A percentile compares a stretch with the other conserved stretches of the same genome.
Conservation (phyloP, 1,139 yeast species). For the Nakaseomyces uthaithaninus region DNA sequence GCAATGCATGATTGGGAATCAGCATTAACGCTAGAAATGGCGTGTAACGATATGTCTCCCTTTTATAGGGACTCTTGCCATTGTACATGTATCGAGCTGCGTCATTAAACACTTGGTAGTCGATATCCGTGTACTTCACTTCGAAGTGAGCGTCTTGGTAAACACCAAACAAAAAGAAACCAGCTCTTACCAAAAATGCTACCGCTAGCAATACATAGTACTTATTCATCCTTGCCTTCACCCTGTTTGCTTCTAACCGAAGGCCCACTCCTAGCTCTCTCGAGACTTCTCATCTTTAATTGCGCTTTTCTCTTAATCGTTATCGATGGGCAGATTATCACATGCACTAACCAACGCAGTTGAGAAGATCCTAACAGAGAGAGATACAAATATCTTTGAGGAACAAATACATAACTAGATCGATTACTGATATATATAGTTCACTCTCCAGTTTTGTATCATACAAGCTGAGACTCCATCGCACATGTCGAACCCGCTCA, state of each 20-base stretch:
- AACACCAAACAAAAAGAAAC: conserved; percentile 70
- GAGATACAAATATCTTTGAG: no score
- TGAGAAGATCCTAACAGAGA: no score
- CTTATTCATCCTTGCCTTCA: background rate
- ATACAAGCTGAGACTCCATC: no score
- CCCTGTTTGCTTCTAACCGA: no score
- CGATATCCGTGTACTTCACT: conserved; percentile 87
- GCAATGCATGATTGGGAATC: conserved; percentile 46
- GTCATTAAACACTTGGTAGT: conserved; percentile 86
- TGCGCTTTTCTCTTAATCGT: no score
- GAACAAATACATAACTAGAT: no score
- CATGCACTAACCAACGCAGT: no score
- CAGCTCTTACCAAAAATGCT: conserved; percentile 45
- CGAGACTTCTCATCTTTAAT: no score
- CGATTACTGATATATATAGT: no score
- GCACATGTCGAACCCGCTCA: conserved; percentile 9
- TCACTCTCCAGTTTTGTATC: no score
- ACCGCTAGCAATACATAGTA: conserved; percentile 9
- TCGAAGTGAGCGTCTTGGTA: conserved; percentile 78
- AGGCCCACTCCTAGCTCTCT: no score
- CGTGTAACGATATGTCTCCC: conserved; percentile 90
- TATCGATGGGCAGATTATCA: no score
- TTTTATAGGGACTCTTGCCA: conserved; percentile 63
- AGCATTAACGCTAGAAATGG: conserved; percentile 82
- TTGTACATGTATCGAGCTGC: conserved; percentile 67